Evolutionary conservation across 768 basidiomycete genomes (phyloP), one percentile per base, ranked within the genome.

Genomic region (Gelatoporia subvermispora): DNA sequence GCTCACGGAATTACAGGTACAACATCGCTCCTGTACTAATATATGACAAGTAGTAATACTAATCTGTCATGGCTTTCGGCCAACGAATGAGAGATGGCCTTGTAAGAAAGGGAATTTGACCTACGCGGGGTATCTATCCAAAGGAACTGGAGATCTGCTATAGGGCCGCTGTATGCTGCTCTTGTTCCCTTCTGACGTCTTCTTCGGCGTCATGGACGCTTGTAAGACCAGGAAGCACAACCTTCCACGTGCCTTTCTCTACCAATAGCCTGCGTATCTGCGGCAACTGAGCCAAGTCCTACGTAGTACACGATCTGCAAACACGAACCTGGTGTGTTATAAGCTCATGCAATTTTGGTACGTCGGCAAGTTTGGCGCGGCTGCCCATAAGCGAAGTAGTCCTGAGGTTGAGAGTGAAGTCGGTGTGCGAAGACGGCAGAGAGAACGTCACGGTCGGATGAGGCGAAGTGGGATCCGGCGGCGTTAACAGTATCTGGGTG

Each of bases 331-430:
- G 88, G 55, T 85, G 79, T 54, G 89, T 79, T 43, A 99, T 91
- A 43, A 99, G 75, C 64, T 99, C 94, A 57, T 98, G 94, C 15
- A 98, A 73, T 66, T 99, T 99, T 21, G 96, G 95, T 1, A 99
- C 89, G 60, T 99, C 93, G 51, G 92, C 93, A 1, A 99, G 76
- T 68, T 97, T 96, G n/a, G 96, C 94, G 39, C 95, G 83, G 55
- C 90, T 93, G 17, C 96, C 96, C 73, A 98, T 84, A 3, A 97
- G 77, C 22, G 93, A 97, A 7, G 84, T 91, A 10, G 91, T 93
- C 43, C 85, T 81, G 37, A 99, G 74, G 57, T 88, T 82, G 17
- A 99, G 81, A 15, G 81, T 81, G 60, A 99, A 96, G 59, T 90
- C 84, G 13, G 53, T 55, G 11, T 57, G 55, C 2, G 60, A 58